Percentiles rank a stretch among this genome's conserved stretches.
These are phyloP conservation scores for Pezicula carpinea DNA, from an alignment of 2,329 filamentous ascomycete species.

Conservation along the genomic window DNA sequence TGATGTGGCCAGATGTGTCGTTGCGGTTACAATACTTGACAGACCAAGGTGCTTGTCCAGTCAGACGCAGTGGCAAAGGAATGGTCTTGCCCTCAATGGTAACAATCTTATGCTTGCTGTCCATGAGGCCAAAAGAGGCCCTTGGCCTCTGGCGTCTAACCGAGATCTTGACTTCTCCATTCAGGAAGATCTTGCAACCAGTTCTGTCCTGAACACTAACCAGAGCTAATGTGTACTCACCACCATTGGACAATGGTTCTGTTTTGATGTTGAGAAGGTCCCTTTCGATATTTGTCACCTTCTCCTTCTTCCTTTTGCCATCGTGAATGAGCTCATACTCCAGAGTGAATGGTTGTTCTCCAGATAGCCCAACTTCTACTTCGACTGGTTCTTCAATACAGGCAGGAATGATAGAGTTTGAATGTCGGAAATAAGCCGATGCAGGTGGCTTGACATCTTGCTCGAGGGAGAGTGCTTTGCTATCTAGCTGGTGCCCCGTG, in stretches of 20 bases:
- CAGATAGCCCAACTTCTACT: constrained; percentile 69
- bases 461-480: constrained; percentile 62
- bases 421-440: constrained; percentile 64
- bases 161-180: constrained; percentile 78
- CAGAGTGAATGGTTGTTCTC: constrained; percentile 81
- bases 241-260: constrained; percentile 68
- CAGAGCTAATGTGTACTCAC: constrained; percentile 83
- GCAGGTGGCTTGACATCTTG: constrained; percentile 93
- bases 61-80: constrained; percentile 75
- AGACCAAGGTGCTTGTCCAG: constrained; percentile 80
- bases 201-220: constrained; percentile 82
- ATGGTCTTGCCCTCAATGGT: constrained; percentile 73
- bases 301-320: constrained; percentile 72
- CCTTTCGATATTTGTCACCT: constrained; percentile 57
- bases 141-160: constrained; percentile 87
- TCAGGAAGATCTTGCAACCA: constrained; percentile 79
- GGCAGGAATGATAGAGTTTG: constrained; percentile 52
- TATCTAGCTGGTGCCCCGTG: constrained; percentile 55
- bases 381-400: constrained; percentile 81
- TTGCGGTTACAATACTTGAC: constrained; percentile 70
- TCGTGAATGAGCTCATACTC: constrained; percentile 93
- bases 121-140: constrained; percentile 78
- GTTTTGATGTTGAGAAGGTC: constrained; percentile 70
- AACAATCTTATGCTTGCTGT: constrained; percentile 70
- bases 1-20: constrained; percentile 38